Conservation (phyloP, 2,329 filamentous ascomycete genomes). For the Diaporthe sp. region DNA sequence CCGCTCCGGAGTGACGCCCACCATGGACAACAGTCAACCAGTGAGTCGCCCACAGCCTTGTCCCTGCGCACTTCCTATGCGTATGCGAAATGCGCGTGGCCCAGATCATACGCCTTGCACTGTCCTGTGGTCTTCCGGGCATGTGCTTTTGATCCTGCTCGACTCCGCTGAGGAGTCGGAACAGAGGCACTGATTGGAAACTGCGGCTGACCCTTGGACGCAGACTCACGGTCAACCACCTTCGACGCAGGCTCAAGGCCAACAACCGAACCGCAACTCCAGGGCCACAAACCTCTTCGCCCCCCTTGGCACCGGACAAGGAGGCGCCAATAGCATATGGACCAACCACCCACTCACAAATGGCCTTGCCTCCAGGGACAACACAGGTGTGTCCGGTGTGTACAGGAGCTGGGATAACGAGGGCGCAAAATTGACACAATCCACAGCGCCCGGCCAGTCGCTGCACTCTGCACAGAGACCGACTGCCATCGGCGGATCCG, state of each 20-base stretch:
- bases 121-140: not conserved
- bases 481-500: conserved; percentile 31
- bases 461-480: conserved; percentile 37
- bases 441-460: conserved; percentile 32
- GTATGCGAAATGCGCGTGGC: not conserved
- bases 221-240: conserved; percentile 39
- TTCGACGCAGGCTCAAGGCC: conserved; percentile 36
- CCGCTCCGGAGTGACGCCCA: conserved; percentile 39
- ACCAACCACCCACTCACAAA: conserved; percentile 27
- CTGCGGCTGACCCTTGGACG: conserved; percentile 29
- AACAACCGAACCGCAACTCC: conserved; percentile 36
- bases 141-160: not conserved
- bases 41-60: conserved; percentile 35
- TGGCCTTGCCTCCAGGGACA: conserved; percentile 34
- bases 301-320: conserved; percentile 26
- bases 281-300: conserved; percentile 32
- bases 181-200: not conserved
- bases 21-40: conserved; percentile 39
- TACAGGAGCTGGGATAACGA: conserved; percentile 9
- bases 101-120: not conserved
- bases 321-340: conserved; percentile 37
- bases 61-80: not conserved
- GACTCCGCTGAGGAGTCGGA: not conserved
- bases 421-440: conserved; percentile 29
- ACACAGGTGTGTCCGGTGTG: conserved; percentile 35